phyloP scores from a whole-genome alignment of 331 rosid genomes.

The Prunus yedoensis region DNA sequence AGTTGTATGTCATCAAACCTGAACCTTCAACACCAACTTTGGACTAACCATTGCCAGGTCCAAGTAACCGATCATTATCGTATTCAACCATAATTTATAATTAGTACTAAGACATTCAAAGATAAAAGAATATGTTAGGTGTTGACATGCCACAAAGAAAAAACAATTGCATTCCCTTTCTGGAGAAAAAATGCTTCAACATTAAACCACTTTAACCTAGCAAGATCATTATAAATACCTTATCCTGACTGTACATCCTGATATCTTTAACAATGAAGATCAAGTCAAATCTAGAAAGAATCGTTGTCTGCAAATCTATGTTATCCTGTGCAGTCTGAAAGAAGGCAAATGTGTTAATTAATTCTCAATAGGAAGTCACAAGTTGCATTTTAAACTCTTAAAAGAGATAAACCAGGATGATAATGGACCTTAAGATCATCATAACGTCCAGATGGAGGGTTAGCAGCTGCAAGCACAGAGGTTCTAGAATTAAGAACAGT shows the following conservation, averaged over 20 bases:
- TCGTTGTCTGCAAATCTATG: conserved; percentile 97
- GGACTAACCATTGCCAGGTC: background rate
- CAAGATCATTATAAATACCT: conserved; percentile 50
- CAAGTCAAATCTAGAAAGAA: conserved; percentile 95
- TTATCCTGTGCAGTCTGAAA: conserved; percentile 98
- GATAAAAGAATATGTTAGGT: background rate
- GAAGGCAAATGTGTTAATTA: conserved; percentile 15
- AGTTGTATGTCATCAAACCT: background rate
- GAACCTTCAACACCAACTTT: background rate
- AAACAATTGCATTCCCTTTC: conserved; percentile 1
- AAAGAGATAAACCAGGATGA: background rate
- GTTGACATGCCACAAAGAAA: background rate
- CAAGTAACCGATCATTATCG: background rate
- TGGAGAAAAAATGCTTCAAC: conserved; percentile 1
- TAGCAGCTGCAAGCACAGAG: conserved; percentile 99
- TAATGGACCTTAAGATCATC: conserved; percentile 87
- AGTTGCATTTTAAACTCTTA: conserved; percentile 14
- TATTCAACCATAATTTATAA: background rate
- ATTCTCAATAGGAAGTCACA: background rate
- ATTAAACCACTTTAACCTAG: conserved; percentile 3
- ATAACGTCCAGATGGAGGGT: conserved; percentile 99
- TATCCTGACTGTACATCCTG: conserved; percentile 92
- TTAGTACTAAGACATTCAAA: background rate
- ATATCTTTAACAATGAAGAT: conserved; percentile 96
- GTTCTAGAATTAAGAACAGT: conserved; percentile 98